These are phyloP conservation scores for Lotus japonicus DNA, from an alignment of 306 rosid genomes.

Conservation along the genomic window DNA sequence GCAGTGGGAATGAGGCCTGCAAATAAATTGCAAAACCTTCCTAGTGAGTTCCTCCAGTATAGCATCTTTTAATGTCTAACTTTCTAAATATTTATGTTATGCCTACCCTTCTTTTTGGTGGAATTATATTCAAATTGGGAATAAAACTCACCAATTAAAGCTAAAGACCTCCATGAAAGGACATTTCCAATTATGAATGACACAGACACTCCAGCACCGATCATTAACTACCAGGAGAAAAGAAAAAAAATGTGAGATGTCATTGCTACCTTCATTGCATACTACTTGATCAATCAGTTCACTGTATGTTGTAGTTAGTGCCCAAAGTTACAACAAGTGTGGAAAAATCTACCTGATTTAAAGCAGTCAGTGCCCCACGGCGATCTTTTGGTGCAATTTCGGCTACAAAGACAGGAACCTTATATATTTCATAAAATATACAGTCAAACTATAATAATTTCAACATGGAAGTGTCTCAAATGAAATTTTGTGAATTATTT, in stretches of 20 bases:
- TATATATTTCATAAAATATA: slow-evolving; percentile 20
- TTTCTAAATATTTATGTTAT: background rate
- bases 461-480: background rate
- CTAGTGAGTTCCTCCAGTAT: background rate
- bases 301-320: too few species aligned
- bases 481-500: background rate
- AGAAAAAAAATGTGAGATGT: slow-evolving; percentile 1
- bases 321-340: background rate
- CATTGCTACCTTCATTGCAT: background rate
- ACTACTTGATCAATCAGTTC: background rate
- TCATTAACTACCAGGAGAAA: slow-evolving; percentile 61
- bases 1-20: slow-evolving; percentile 79
- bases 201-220: slow-evolving; percentile 53
- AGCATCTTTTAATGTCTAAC: background rate
- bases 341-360: slow-evolving; percentile 61
- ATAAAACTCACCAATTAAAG: slow-evolving; percentile 51
- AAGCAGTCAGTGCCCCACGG: slow-evolving; percentile 72
- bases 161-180: slow-evolving; percentile 72
- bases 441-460: background rate
- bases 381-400: slow-evolving; percentile 91
- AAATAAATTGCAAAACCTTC: slow-evolving; percentile 38
- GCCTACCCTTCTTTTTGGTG: background rate
- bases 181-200: slow-evolving; percentile 74
- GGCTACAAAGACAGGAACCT: slow-evolving; percentile 88
- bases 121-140: background rate